A percentile compares a stretch with the other conserved stretches of the same genome.
phyloP scores from a whole-genome alignment of 2,329 filamentous ascomycete genomes.

The Pestalotiopsis sp. region DNA sequence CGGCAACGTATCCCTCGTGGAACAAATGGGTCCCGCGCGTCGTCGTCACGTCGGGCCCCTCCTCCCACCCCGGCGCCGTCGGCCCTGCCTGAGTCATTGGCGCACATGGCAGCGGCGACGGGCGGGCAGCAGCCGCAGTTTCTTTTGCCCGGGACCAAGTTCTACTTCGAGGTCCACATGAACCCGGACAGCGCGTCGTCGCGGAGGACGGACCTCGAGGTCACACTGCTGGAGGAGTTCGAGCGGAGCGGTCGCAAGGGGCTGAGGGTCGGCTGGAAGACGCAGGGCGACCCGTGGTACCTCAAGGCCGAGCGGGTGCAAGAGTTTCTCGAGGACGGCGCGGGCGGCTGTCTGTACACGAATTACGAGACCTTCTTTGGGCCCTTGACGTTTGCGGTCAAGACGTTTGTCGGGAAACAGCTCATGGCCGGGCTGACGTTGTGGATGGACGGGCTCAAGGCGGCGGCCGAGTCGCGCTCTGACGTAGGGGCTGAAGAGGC shows the following conservation, averaged over 20 bases:
- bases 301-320: conserved; percentile 44
- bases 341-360: conserved; percentile 39
- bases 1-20: conserved; percentile 37
- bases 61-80: conserved; percentile 6
- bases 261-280: conserved; percentile 43
- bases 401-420: conserved; percentile 31
- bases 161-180: conserved; percentile 38
- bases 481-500: background rate
- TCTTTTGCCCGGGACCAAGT: conserved; percentile 29
- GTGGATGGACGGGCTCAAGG: conserved; percentile 44
- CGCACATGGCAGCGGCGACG: conserved; percentile 16
- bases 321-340: conserved; percentile 40
- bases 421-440: conserved; percentile 38
- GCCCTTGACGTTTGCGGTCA: conserved; percentile 37
- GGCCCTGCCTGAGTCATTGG: conserved; percentile 19
- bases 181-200: conserved; percentile 25
- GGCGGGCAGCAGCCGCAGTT: conserved; percentile 23
- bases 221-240: conserved; percentile 37
- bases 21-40: conserved; percentile 36
- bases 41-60: conserved; percentile 20
- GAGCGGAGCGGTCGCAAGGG: conserved; percentile 32
- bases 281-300: conserved; percentile 33
- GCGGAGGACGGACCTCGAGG: conserved; percentile 24
- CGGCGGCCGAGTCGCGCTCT: conserved; percentile 25
- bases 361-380: conserved; percentile 52